A percentile compares a stretch with the other conserved stretches of the same genome.
Conservation (phyloP, 2,329 filamentous ascomycete genomes). For the Samsoniella hepiali region DNA sequence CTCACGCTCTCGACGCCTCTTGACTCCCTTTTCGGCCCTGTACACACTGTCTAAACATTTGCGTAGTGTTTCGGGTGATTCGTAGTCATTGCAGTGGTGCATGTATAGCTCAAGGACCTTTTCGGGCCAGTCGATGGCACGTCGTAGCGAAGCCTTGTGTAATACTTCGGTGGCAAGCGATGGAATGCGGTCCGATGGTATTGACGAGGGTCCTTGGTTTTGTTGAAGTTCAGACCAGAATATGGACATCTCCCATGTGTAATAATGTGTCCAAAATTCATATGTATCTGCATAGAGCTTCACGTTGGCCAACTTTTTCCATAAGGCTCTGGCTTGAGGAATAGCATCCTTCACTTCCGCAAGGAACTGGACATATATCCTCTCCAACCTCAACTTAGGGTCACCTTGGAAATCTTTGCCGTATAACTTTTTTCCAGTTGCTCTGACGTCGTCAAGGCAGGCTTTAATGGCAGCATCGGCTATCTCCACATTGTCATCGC, state of each 20-base stretch:
- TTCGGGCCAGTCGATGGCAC: constrained; percentile 72
- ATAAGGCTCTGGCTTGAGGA: constrained; percentile 73
- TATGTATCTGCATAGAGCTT: constrained; percentile 70
- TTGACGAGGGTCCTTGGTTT: constrained; percentile 37
- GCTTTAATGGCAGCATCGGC: constrained; percentile 86
- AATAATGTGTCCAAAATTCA: constrained; percentile 92
- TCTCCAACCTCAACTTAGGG: constrained; percentile 81
- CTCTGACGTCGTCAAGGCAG: constrained; percentile 79
- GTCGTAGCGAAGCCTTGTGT: constrained; percentile 61
- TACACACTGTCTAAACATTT: constrained; percentile 70
- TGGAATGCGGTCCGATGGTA: constrained; percentile 48
- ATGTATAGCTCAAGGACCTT: constrained; percentile 70
- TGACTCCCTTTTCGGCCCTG: constrained; percentile 61
- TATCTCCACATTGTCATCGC: constrained; percentile 81
- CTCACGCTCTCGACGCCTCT: constrained; percentile 63
- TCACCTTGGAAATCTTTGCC: constrained; percentile 78
- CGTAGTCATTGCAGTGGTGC: constrained; percentile 85
- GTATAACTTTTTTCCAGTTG: constrained; percentile 72
- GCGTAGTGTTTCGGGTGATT: constrained; percentile 72
- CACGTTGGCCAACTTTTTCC: constrained; percentile 65
- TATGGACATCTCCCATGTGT: constrained; percentile 81
- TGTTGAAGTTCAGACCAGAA: constrained; percentile 39
- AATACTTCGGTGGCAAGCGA: constrained; percentile 73
- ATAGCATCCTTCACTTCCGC: constrained; percentile 78
- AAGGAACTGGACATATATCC: constrained; percentile 87